These are phyloP conservation scores for Fusarium marasasianum DNA, from an alignment of 2,329 filamentous ascomycete species.

Conservation along the genomic window DNA sequence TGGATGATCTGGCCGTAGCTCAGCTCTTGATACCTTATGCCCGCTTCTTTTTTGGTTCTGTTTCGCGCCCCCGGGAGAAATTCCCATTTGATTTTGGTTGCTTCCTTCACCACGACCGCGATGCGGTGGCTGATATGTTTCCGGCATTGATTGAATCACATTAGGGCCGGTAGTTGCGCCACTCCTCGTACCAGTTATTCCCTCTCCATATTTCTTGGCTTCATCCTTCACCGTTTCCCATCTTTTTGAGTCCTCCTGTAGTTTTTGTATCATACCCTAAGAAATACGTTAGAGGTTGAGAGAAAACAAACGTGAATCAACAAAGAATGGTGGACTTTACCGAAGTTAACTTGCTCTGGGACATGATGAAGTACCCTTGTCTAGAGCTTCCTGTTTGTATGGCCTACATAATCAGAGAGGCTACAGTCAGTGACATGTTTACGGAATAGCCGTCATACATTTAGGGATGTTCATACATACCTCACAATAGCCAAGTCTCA, in stretches of 20 bases:
- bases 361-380: too few relatives aligned
- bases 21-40: background rate
- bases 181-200: background rate
- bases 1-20: background rate
- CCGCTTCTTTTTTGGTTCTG: too few relatives aligned
- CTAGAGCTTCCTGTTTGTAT: too few relatives aligned
- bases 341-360: background rate
- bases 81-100: background rate
- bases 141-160: too few relatives aligned
- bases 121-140: background rate
- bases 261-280: background rate
- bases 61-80: background rate
- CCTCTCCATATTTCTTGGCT: background rate
- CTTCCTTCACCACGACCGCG: background rate
- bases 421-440: too few relatives aligned
- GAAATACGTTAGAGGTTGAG: background rate
- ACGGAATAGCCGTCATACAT: too few relatives aligned
- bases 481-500: too few relatives aligned
- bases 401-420: too few relatives aligned
- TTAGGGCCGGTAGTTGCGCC: too few relatives aligned
- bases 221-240: background rate
- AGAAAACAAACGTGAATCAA: too few relatives aligned
- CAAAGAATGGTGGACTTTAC: background rate
- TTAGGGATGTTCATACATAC: too few relatives aligned
- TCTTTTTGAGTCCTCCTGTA: background rate